Percentiles rank a stretch among this genome's conserved stretches.
Conservation (phyloP, 179 eudicot species). For the Nepenthes alata region DNA sequence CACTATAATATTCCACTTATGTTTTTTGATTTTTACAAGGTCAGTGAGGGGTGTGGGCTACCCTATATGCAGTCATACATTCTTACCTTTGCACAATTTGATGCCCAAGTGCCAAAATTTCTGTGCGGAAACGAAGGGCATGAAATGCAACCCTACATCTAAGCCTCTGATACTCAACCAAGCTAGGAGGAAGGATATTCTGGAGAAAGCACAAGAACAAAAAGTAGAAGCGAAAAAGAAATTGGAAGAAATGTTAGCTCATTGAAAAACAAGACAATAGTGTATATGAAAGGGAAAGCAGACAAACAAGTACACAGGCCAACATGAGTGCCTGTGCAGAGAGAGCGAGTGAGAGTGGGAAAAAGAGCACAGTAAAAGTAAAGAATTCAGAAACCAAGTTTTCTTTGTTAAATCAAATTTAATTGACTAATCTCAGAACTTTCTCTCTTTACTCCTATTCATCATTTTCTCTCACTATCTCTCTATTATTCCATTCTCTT, state of each 20-base stretch:
- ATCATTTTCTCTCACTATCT: too few relatives aligned
- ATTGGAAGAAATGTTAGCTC: background rate
- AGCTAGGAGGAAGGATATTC: conserved; percentile 61
- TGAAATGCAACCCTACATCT: conserved; percentile 94
- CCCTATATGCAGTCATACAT: background rate
- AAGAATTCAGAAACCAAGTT: background rate
- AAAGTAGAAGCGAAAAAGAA: conserved; percentile 7
- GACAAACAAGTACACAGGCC: too few relatives aligned
- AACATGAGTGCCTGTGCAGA: too few relatives aligned
- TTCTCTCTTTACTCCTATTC: background rate
- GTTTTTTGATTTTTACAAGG: too few relatives aligned
- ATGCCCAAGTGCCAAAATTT: conserved; percentile 57
- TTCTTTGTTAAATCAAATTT: too few relatives aligned
- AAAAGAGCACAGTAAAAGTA: too few relatives aligned
- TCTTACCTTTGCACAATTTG: conserved; percentile 66
- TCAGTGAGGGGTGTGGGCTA: too few relatives aligned
- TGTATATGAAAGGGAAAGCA: background rate
- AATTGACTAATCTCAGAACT: background rate
- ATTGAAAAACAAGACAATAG: background rate
- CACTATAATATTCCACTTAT: too few relatives aligned
- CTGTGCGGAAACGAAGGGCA: conserved; percentile 77
- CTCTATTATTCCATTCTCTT: too few relatives aligned
- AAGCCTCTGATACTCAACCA: conserved; percentile 86
- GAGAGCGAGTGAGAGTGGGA: too few relatives aligned
- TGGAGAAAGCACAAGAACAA: conserved; percentile 24